These are phyloP conservation scores for Aspergillus heteromorphus DNA, from an alignment of 495 filamentous ascomycete species.

Conservation along the genomic window DNA sequence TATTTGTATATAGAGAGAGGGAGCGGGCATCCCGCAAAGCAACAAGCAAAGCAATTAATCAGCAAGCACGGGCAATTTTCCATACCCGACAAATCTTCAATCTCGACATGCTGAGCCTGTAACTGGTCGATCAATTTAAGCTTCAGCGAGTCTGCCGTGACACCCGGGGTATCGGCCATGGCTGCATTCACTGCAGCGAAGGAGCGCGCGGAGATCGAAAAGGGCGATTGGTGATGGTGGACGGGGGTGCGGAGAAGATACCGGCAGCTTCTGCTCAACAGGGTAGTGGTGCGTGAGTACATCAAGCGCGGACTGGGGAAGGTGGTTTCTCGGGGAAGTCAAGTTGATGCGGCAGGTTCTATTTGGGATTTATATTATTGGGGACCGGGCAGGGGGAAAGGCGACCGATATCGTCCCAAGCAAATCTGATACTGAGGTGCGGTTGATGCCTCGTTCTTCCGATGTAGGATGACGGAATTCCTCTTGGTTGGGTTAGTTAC, in stretches of 20 bases:
- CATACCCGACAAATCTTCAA: conserved; percentile 88
- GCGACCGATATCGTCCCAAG: neutral
- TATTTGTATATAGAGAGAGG: neutral
- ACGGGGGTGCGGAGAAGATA: conserved; percentile 33
- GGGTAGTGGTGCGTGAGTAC: conserved; percentile 37
- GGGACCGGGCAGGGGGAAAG: too few species aligned
- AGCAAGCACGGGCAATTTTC: neutral
- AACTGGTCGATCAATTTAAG: conserved; percentile 66
- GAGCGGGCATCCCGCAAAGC: neutral
- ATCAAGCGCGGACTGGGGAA: conserved; percentile 36
- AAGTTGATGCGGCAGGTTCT: neutral
- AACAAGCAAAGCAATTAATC: neutral
- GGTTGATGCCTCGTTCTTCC: conserved; percentile 3
- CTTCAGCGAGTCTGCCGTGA: conserved; percentile 66
- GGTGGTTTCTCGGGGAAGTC: too few species aligned
- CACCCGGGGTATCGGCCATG: conserved; percentile 50
- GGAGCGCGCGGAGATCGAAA: conserved; percentile 36
- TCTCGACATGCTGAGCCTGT: conserved; percentile 78
- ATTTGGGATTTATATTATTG: neutral
- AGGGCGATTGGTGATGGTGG: conserved; percentile 25
- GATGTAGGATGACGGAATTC: conserved; percentile 11
- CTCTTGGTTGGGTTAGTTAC: neutral
- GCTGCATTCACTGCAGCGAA: conserved; percentile 36
- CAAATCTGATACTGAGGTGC: neutral
- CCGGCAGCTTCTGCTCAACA: conserved; percentile 43